phyloP scores from a whole-genome alignment of 139 green algal species.

The Chlorella sp. region DNA sequence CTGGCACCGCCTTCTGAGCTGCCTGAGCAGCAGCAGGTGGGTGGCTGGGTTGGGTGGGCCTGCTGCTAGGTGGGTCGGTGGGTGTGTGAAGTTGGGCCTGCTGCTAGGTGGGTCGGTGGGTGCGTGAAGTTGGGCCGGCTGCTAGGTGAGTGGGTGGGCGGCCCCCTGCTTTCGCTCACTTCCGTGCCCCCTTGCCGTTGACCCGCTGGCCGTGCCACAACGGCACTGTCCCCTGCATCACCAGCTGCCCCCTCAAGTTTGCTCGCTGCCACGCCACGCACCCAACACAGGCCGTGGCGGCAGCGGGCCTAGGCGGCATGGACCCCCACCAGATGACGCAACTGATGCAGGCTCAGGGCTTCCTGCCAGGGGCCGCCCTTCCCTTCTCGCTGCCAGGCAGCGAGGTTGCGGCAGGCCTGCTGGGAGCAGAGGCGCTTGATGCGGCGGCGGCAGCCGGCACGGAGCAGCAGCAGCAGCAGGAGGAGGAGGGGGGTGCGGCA shows the following conservation, averaged over 20 bases:
- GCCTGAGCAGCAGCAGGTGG: not conserved
- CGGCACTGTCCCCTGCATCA: too few species aligned
- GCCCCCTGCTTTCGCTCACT: too few species aligned
- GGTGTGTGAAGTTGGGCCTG: too few species aligned
- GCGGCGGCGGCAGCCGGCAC: not conserved
- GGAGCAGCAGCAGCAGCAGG: conserved; percentile 3
- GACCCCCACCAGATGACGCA: conserved; percentile 26
- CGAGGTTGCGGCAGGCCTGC: not conserved
- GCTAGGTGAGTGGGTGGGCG: too few species aligned
- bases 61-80: too few species aligned
- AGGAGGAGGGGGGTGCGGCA: not conserved
- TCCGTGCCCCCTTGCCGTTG: too few species aligned
- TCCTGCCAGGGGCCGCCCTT: not conserved
- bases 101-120: too few species aligned
- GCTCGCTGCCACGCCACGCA: too few species aligned
- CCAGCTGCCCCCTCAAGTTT: too few species aligned
- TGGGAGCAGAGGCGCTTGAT: not conserved
- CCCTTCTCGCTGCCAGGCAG: not conserved
- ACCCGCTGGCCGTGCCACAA: too few species aligned
- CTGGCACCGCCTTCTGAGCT: conserved; percentile 18
- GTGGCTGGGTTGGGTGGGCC: not conserved
- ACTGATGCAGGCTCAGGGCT: conserved; percentile 9
- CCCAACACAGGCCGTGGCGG: not conserved
- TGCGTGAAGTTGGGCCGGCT: too few species aligned
- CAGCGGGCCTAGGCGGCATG: not conserved